Base-by-base conservation (phyloP, 2,329 filamentous ascomycete genomes). In the Fusarium sp. region DNA sequence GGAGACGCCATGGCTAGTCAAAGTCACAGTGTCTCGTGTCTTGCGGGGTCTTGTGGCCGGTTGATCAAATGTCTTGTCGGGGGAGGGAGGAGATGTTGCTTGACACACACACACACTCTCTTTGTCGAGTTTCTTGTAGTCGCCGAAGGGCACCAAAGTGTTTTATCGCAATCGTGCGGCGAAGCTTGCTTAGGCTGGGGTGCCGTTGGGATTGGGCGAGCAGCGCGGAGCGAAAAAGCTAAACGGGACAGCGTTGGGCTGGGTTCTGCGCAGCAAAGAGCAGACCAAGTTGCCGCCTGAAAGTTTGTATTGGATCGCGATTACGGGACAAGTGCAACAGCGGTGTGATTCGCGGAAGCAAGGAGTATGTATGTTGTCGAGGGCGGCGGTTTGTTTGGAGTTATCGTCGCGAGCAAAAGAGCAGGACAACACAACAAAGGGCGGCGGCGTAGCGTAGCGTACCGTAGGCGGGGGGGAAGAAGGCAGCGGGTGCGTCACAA, bases 1-100 rank as follows among this genome's bases (percentile, higher is more conserved):
- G 94, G 92, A 88, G 89, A 92, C 84, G 94, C 94, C 95, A 98
- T 98, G 91, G 92, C 94, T 95, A 95, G 91, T 92, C 82, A 95
- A 95, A 95, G 93, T 89, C 93, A 95, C 93, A 93, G 92, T 73
- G 73, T 81, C 81, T 81, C 79, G 74, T 76, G 77, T 78, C 75
- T 78, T 80, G 73, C 73, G 69, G 54, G 64, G 66, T 74, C 75
- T 77, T 72, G 78, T 73, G 78, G 74, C 76, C 66, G 75, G 73
- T 64, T 72, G 64, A 67, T 75, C 76, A 75, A 78, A 74, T 76
- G 76, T 79, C 48, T 52, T 80, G 74, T 79, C 72, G 48, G 16
- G 48, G 13, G 8, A 29, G 27, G 50, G 37, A 54, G 63, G 61
- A 52, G 54, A 33, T 52, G 37, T 61, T 56, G 56, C 57, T 69